Evolutionary conservation across 176 grass and related monocot genomes (phyloP).

Genomic region (Hordeum vulgare): DNA sequence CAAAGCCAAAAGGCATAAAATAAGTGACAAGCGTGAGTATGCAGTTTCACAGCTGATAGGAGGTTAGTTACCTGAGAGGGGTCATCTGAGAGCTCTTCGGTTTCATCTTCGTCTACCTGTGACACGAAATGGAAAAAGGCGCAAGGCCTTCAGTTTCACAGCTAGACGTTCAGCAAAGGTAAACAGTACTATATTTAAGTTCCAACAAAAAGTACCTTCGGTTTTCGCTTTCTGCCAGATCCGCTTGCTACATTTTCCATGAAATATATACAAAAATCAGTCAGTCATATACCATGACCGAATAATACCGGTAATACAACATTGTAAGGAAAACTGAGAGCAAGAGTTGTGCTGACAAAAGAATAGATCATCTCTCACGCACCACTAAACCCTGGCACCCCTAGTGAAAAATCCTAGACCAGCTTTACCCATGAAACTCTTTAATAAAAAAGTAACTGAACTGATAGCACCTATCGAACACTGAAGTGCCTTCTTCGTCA

Average conservation of each 20-base stretch:
- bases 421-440: background rate
- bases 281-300: background rate
- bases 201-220: conserved; percentile 35
- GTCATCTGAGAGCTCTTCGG: conserved; percentile 38
- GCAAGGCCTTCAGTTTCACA: conserved; percentile 1
- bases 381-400: background rate
- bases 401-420: background rate
- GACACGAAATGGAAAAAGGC: background rate
- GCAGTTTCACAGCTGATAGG: background rate
- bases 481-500: background rate
- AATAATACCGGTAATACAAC: background rate
- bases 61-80: conserved; percentile 39
- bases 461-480: background rate
- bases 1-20: background rate
- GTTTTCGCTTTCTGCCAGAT: conserved; percentile 35
- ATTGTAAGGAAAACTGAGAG: background rate
- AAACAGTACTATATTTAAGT: conserved; percentile 11
- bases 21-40: background rate
- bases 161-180: background rate
- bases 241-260: conserved; percentile 35
- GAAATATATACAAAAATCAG: background rate
- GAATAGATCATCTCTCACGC: background rate
- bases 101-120: conserved; percentile 48
- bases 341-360: background rate
- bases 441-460: background rate